Percentiles rank a stretch among this genome's conserved stretches.
Evolutionary conservation across 164 flowering plant genomes (phyloP).

Genomic region (Umbellularia californica): DNA sequence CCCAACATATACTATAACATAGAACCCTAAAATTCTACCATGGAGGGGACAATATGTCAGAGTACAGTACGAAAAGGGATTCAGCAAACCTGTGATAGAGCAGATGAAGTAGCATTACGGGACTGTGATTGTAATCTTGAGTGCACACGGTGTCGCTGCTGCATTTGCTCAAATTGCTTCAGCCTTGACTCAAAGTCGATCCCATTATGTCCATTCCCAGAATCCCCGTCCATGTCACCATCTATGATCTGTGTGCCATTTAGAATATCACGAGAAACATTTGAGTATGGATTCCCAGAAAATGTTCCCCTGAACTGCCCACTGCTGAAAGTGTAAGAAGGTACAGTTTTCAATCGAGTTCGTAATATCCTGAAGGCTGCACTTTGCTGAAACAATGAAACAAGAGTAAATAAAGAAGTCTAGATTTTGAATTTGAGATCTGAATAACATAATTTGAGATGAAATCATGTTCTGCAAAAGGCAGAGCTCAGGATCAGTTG

Average conservation of each 20-base stretch:
- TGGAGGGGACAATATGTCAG: background rate
- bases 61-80: background rate
- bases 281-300: conserved; percentile 20
- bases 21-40: background rate
- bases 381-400: conserved; percentile 68
- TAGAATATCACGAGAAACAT: conserved; percentile 10
- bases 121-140: conserved; percentile 35
- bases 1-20: background rate
- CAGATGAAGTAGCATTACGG: conserved; percentile 29
- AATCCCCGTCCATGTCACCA: conserved; percentile 30
- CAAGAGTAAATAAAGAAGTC: background rate
- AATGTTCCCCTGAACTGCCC: conserved; percentile 32
- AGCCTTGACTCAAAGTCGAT: conserved; percentile 60
- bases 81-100: conserved; percentile 42
- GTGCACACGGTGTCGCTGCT: conserved; percentile 56
- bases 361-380: conserved; percentile 75
- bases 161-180: conserved; percentile 73
- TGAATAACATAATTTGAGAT: too few species aligned
- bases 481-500: too few species aligned
- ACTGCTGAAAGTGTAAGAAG: conserved; percentile 55
- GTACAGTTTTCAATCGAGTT: conserved; percentile 77
- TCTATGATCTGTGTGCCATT: conserved; percentile 10
- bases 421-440: background rate
- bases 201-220: conserved; percentile 38
- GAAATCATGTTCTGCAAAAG: too few species aligned